Percentiles rank a stretch among this genome's conserved stretches.
Conservation (phyloP, 768 basidiomycete species). For the Pleurotus tuber-regium region DNA sequence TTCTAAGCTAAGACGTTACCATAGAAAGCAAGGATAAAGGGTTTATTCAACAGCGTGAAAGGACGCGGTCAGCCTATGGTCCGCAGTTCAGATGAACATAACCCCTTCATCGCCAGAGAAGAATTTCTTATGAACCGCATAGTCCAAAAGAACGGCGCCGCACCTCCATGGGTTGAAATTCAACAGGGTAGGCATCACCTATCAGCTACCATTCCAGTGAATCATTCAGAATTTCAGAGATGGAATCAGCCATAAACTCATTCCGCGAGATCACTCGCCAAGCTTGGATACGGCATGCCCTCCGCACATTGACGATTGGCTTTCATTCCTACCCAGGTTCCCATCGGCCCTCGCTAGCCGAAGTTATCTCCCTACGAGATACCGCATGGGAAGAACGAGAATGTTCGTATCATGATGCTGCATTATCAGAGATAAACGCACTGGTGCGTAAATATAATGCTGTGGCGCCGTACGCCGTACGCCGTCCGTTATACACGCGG, state of each 20-base stretch:
- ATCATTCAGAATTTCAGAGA: constrained; percentile 38
- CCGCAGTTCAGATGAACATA: constrained; percentile 37
- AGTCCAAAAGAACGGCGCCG: constrained; percentile 76
- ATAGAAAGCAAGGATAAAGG: constrained; percentile 64
- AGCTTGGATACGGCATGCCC: constrained; percentile 74
- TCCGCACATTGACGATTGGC: constrained; percentile 52
- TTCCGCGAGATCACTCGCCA: constrained; percentile 66
- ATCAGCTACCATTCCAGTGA: neutral
- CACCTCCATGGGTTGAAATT: constrained; percentile 84
- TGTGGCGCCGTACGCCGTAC: constrained; percentile 75
- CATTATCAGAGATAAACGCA: constrained; percentile 69
- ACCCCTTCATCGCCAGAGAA: constrained; percentile 65
- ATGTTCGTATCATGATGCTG: constrained; percentile 62
- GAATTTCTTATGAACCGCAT: constrained; percentile 88
- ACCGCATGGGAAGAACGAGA: constrained; percentile 70
- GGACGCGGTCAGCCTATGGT: constrained; percentile 52
- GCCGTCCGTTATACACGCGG: constrained; percentile 57
- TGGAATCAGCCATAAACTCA: constrained; percentile 56
- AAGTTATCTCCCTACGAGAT: constrained; percentile 53
- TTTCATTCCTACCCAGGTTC: constrained; percentile 3
- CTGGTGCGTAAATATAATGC: constrained; percentile 79
- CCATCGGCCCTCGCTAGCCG: constrained; percentile 14
- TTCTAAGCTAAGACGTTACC: no score
- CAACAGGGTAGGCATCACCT: constrained; percentile 53
- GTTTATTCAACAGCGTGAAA: constrained; percentile 68